phyloP scores from a whole-genome alignment of 441 rosid species.

The Croton setiger region DNA sequence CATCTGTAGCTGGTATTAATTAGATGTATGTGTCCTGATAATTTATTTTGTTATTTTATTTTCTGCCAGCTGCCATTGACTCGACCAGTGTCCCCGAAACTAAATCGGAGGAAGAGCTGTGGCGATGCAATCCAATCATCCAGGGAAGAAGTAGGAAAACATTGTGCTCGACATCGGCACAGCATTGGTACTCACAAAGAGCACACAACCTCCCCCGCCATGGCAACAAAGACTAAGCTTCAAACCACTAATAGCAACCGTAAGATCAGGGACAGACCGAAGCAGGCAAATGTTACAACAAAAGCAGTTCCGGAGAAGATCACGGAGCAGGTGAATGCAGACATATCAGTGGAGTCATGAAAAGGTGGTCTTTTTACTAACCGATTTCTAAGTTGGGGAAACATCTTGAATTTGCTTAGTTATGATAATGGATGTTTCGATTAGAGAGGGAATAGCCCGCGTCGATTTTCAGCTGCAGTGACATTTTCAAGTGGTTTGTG shows the following conservation, averaged over 20 bases:
- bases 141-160: conserved; percentile 45
- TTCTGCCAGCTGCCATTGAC: conserved; percentile 69
- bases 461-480: conserved; percentile 27
- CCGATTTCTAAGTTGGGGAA: conserved; percentile 25
- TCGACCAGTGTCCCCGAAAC: conserved; percentile 79
- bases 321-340: conserved; percentile 24
- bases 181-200: conserved; percentile 56
- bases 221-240: conserved; percentile 40
- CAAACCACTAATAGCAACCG: conserved; percentile 36
- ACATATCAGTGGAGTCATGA: conserved; percentile 39
- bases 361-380: conserved; percentile 27
- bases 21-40: too few relatives aligned
- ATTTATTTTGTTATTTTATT: conserved; percentile 13
- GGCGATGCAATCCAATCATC: conserved; percentile 51
- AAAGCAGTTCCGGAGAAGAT: conserved; percentile 37
- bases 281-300: conserved; percentile 30
- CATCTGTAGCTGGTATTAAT: conserved; percentile 5
- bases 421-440: conserved; percentile 24
- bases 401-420: conserved; percentile 24
- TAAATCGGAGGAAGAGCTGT: conserved; percentile 79
- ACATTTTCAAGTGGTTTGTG: conserved; percentile 26
- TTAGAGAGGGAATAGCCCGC: conserved; percentile 30
- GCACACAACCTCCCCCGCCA: conserved; percentile 15
- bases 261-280: conserved; percentile 37
- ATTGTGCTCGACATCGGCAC: conserved; percentile 52